Percentiles rank a stretch among this genome's conserved stretches.
Evolutionary conservation across 805 yeast species (phyloP).

Genomic region (Wickerhamomyces strasburgensis): DNA sequence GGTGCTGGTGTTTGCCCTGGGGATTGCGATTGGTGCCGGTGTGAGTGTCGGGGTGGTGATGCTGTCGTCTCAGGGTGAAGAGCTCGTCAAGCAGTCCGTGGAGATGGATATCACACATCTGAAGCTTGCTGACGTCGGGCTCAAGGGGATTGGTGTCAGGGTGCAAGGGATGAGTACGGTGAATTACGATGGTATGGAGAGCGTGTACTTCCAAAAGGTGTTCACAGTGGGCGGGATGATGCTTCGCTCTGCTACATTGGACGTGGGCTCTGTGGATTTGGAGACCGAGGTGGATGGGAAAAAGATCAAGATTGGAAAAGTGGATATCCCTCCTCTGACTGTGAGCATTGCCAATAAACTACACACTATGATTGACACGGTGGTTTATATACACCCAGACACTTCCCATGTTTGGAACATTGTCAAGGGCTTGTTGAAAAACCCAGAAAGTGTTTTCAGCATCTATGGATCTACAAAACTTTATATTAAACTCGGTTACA

Average conservation of each 20-base stretch:
- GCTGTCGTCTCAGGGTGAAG: slow-evolving; percentile 15
- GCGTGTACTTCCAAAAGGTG: slow-evolving; percentile 20
- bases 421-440: slow-evolving; percentile 27
- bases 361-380: slow-evolving; percentile 24
- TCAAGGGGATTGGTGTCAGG: slow-evolving; percentile 29
- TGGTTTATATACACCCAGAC: slow-evolving; percentile 30
- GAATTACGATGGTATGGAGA: slow-evolving; percentile 29
- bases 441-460: slow-evolving; percentile 29
- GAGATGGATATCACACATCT: slow-evolving; percentile 28
- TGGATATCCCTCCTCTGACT: slow-evolving; percentile 29
- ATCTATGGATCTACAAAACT: slow-evolving; percentile 32
- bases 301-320: slow-evolving; percentile 27
- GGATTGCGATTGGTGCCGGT: no score
- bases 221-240: slow-evolving; percentile 31
- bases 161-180: slow-evolving; percentile 29
- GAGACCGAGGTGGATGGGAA: slow-evolving; percentile 21
- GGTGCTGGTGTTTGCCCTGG: no score
- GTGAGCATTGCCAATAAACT: slow-evolving; percentile 28
- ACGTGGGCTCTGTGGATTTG: slow-evolving; percentile 28
- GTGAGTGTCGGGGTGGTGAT: background rate
- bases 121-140: slow-evolving; percentile 26
- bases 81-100: slow-evolving; percentile 28
- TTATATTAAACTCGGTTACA: slow-evolving; percentile 27
- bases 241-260: slow-evolving; percentile 25
- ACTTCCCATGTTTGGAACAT: slow-evolving; percentile 28